Conservation (phyloP, 345 rosid genomes). For the Dovyalis caffra region DNA sequence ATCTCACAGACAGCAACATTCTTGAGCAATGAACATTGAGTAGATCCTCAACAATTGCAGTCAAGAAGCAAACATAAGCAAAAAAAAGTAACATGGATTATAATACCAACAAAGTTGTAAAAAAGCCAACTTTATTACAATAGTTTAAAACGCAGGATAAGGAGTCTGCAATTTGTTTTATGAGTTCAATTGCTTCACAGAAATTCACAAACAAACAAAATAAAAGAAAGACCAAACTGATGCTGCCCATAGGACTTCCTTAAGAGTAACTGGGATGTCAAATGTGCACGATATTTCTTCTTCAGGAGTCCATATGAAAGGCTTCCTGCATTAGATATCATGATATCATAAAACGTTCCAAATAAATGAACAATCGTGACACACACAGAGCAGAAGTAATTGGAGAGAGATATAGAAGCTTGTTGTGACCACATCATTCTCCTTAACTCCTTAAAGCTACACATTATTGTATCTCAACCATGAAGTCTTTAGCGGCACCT, state of each 20-base stretch:
- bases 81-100: background rate
- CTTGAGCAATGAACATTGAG: background rate
- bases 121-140: conserved; percentile 8
- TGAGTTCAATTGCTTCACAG: background rate
- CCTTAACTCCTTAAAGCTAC: background rate
- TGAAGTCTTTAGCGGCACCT: background rate
- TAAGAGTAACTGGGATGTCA: conserved; percentile 5
- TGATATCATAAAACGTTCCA: background rate
- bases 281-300: conserved; percentile 27
- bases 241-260: conserved; percentile 16
- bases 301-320: conserved; percentile 1
- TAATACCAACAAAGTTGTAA: background rate
- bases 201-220: conserved; percentile 20
- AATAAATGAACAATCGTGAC: background rate
- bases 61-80: background rate
- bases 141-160: background rate
- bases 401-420: background rate
- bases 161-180: background rate
- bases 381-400: background rate
- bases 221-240: background rate
- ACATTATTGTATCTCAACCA: background rate
- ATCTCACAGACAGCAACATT: background rate
- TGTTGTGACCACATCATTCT: background rate
- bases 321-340: conserved; percentile 19
- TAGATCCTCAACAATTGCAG: background rate